Percentiles rank a stretch among this genome's conserved stretches.
Evolutionary conservation across 2,329 filamentous ascomycete species (phyloP).

Genomic region (Zymoseptoria tritici): DNA sequence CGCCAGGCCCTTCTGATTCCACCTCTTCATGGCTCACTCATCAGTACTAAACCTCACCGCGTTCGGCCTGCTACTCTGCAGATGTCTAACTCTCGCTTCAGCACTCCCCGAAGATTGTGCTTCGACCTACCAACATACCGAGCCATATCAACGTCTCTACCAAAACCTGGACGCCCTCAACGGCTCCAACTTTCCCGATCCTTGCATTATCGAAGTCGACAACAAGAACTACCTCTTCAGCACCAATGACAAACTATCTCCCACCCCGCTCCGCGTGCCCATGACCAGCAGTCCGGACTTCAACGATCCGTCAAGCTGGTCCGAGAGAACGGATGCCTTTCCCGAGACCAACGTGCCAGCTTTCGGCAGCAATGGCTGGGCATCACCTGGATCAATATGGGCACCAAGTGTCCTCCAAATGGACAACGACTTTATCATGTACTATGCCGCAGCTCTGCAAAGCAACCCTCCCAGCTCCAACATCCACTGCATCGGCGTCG

Average conservation of each 20-base stretch:
- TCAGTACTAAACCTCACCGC: too few relatives aligned
- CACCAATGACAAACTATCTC: conserved; percentile 34
- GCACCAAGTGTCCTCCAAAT: conserved; percentile 51
- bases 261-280: conserved; percentile 33
- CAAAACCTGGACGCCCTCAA: conserved; percentile 10
- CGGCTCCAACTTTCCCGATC: conserved; percentile 46
- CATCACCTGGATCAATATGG: conserved; percentile 36
- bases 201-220: conserved; percentile 43
- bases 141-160: too few relatives aligned
- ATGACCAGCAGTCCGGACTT: conserved; percentile 44
- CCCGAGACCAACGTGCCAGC: conserved; percentile 28
- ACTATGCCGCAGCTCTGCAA: conserved; percentile 19
- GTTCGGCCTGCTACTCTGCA: too few relatives aligned
- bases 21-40: too few relatives aligned
- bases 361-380: conserved; percentile 6
- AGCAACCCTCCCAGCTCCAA: conserved; percentile 5
- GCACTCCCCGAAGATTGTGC: too few relatives aligned
- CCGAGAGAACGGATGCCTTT: conserved; percentile 41
- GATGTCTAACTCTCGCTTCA: too few relatives aligned
- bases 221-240: conserved; percentile 50
- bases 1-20: too few relatives aligned
- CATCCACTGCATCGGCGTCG: conserved; percentile 21
- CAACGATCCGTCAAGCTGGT: conserved; percentile 36
- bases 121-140: too few relatives aligned
- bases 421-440: conserved; percentile 21